phyloP scores from a whole-genome alignment of 2,329 filamentous ascomycete species.

The Ascochyta fabae region DNA sequence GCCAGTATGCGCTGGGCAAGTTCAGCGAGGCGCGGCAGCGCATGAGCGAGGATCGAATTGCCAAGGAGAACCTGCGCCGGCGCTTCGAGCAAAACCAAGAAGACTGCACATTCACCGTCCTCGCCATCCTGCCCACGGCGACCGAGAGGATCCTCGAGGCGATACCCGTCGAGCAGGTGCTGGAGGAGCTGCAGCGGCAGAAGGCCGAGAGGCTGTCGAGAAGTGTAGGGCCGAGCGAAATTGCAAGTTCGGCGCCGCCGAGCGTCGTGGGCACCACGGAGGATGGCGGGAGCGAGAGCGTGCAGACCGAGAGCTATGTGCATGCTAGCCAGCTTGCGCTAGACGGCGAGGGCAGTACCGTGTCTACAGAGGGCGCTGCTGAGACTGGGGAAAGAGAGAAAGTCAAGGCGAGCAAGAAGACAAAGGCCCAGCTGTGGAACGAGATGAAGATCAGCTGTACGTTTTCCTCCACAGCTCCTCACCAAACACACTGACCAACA shows the following conservation, averaged over 20 bases:
- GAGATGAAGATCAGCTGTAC: conserved; percentile 94
- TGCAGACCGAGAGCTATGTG: conserved; percentile 81
- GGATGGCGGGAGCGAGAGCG: conserved; percentile 79
- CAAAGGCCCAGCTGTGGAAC: conserved; percentile 94
- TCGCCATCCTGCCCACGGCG: conserved; percentile 91
- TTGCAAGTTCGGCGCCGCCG: conserved; percentile 64
- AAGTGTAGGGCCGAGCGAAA: conserved; percentile 63
- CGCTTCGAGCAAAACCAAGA: conserved; percentile 99
- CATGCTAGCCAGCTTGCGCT: conserved; percentile 75
- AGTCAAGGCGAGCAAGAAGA: conserved; percentile 70
- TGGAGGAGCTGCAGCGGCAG: conserved; percentile 92
- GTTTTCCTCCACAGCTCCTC: conserved; percentile 44
- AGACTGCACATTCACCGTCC: conserved; percentile 96
- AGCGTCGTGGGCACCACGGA: conserved; percentile 69
- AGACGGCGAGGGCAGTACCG: conserved; percentile 57
- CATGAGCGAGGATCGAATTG: conserved; percentile 94
- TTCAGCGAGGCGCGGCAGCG: conserved; percentile 92
- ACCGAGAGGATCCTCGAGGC: conserved; percentile 87
- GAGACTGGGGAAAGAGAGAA: conserved; percentile 55
- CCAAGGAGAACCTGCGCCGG: conserved; percentile 93
- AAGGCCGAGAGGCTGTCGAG: conserved; percentile 75
- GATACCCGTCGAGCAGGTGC: conserved; percentile 90
- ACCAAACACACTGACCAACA: conserved; percentile 12
- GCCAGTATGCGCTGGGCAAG: conserved; percentile 91
- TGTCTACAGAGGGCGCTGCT: conserved; percentile 48